These are phyloP conservation scores for Vitis hybrid DNA, from an alignment of 177 flowering plant species.

Conservation along the genomic window DNA sequence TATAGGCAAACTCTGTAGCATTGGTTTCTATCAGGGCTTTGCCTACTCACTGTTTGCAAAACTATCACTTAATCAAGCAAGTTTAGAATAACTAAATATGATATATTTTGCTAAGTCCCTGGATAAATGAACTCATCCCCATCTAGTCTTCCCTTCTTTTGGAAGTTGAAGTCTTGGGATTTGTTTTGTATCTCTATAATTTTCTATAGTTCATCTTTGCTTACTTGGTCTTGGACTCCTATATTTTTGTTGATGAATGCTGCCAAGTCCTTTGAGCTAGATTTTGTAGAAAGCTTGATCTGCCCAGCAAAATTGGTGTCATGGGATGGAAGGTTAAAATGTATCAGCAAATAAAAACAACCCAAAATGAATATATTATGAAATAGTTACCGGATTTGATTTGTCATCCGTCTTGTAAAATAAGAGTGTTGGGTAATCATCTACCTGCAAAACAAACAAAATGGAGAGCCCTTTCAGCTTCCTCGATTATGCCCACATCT, in stretches of 20 bases:
- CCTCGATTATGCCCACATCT: no score
- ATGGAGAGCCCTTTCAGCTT: neutral
- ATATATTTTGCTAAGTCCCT: no score
- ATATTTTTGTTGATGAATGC: slow-evolving; percentile 53
- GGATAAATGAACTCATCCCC: no score
- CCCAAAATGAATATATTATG: neutral
- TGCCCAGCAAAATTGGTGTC: slow-evolving; percentile 27
- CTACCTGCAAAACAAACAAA: slow-evolving; percentile 48
- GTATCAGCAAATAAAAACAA: neutral
- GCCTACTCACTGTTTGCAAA: no score
- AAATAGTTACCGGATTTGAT: slow-evolving; percentile 62
- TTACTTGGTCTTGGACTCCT: slow-evolving; percentile 31
- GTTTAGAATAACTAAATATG: no score
- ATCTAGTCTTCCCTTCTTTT: neutral
- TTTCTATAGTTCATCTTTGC: slow-evolving; percentile 76
- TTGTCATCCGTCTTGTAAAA: slow-evolving; percentile 70
- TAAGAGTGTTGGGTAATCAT: slow-evolving; percentile 70
- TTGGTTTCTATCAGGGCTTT: no score
- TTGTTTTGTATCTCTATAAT: neutral
- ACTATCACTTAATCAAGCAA: no score
- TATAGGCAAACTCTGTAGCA: no score
- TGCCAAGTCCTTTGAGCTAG: slow-evolving; percentile 72
- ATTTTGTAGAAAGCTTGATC: slow-evolving; percentile 67
- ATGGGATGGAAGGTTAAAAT: slow-evolving; percentile 7
- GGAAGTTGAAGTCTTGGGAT: neutral